Evolutionary conservation across 176 grass and related monocot species (phyloP).

Genomic region (Dendrocalamus sinicus): DNA sequence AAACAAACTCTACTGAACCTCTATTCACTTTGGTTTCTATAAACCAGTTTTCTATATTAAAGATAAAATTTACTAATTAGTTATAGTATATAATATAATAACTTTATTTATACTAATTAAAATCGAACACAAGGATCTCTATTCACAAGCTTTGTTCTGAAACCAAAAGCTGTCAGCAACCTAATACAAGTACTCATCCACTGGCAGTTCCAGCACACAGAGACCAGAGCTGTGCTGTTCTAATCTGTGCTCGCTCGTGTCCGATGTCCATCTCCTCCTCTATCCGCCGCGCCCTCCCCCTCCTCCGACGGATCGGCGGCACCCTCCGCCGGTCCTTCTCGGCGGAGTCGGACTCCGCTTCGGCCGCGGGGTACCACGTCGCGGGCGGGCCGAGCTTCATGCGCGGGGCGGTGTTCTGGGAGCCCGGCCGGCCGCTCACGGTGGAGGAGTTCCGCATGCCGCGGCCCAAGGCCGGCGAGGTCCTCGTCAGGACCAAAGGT

Average conservation of each 20-base stretch:
- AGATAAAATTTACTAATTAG: too few species aligned
- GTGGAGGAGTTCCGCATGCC: conserved; percentile 96
- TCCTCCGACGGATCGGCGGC: conserved; percentile 61
- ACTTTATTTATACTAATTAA: too few species aligned
- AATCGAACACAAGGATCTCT: too few species aligned
- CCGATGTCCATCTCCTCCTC: conserved; percentile 60
- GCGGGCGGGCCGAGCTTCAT: conserved; percentile 78
- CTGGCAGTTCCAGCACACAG: too few species aligned
- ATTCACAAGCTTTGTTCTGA: too few species aligned
- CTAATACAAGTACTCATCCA: too few species aligned
- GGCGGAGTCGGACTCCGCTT: background rate
- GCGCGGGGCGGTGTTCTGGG: conserved; percentile 88
- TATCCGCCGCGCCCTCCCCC: conserved; percentile 54
- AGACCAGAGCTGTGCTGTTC: background rate
- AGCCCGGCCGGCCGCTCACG: conserved; percentile 87
- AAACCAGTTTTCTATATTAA: too few species aligned
- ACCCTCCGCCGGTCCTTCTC: conserved; percentile 47
- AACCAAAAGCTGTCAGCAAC: too few species aligned
- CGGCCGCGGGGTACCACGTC: conserved; percentile 72
- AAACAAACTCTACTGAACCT: too few species aligned
- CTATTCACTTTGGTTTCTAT: too few species aligned
- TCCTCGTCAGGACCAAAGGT: conserved; percentile 96
- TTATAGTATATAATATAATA: too few species aligned
- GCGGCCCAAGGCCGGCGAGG: conserved; percentile 88
- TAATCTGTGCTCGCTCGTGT: too few species aligned